Evolutionary conservation across 495 filamentous ascomycete species (phyloP).

Genomic region (Entonaema liquescens): DNA sequence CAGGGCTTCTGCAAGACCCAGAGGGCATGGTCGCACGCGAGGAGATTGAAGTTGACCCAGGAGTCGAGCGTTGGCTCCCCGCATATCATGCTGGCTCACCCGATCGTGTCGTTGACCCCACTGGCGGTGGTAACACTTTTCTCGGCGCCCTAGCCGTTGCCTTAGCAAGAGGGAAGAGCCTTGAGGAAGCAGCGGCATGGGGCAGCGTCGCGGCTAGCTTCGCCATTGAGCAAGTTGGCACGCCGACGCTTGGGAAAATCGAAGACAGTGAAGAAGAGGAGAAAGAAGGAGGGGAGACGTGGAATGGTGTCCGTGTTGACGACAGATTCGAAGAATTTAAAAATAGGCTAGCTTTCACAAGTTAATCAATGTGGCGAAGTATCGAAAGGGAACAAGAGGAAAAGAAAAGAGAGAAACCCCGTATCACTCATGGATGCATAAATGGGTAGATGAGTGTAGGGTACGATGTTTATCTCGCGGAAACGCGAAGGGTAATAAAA

Average conservation of each 20-base stretch:
- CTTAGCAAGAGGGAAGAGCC: slow-evolving; percentile 66
- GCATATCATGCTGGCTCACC: slow-evolving; percentile 58
- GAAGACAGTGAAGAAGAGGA: slow-evolving; percentile 48
- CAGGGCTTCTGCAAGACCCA: slow-evolving; percentile 57
- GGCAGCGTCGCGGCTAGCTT: slow-evolving; percentile 91
- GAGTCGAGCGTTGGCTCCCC: slow-evolving; percentile 66
- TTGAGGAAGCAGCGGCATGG: slow-evolving; percentile 77
- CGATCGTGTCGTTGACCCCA: slow-evolving; percentile 81
- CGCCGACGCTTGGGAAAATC: slow-evolving; percentile 67
- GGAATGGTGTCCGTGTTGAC: slow-evolving; percentile 73
- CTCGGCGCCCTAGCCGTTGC: slow-evolving; percentile 84
- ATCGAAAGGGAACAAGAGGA: not conserved
- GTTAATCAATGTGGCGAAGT: not conserved
- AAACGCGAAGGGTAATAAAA: not conserved
- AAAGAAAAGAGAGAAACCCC: not conserved
- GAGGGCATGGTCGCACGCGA: slow-evolving; percentile 63
- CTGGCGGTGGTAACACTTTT: slow-evolving; percentile 95
- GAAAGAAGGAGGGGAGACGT: slow-evolving; percentile 63
- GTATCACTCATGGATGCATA: not conserved
- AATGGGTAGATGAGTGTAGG: not conserved
- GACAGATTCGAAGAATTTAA: slow-evolving; percentile 64
- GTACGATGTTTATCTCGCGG: not conserved
- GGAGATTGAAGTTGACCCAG: slow-evolving; percentile 66
- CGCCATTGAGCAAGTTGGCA: slow-evolving; percentile 91
- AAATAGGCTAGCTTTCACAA: slow-evolving; percentile 41